A percentile compares a stretch with the other conserved stretches of the same genome.
Evolutionary conservation across 257 asterid species (phyloP).

Genomic region (Eustoma russellianum): DNA sequence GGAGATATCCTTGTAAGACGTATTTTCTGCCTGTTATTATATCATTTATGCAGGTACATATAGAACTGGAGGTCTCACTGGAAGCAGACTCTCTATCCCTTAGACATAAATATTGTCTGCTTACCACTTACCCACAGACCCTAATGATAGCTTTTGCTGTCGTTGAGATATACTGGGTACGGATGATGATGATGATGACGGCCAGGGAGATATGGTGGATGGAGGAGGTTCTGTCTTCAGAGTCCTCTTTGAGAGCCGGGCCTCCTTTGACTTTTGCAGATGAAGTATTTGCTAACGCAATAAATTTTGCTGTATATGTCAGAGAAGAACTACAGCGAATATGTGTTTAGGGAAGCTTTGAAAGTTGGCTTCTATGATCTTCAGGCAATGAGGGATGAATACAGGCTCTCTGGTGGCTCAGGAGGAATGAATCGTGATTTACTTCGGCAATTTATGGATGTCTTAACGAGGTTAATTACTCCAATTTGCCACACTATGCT

Average conservation of each 20-base stretch:
- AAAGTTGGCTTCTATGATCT: slow-evolving; percentile 83
- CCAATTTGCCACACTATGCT: slow-evolving; percentile 81
- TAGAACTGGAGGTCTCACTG: too few species aligned
- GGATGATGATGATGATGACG: too few species aligned
- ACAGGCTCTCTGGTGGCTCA: slow-evolving; percentile 67
- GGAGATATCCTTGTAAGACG: slow-evolving; percentile 56
- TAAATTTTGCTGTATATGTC: slow-evolving; percentile 65
- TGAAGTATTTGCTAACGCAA: slow-evolving; percentile 69
- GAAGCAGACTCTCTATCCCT: too few species aligned
- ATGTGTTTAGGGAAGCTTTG: slow-evolving; percentile 76
- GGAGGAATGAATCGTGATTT: slow-evolving; percentile 67
- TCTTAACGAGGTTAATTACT: slow-evolving; percentile 61
- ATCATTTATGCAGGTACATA: too few species aligned
- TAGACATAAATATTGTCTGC: too few species aligned
- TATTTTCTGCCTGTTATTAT: too few species aligned
- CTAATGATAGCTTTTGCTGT: too few species aligned
- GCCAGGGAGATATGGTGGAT: too few species aligned
- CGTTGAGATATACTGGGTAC: too few species aligned
- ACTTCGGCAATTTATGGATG: slow-evolving; percentile 68
- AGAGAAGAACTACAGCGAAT: slow-evolving; percentile 63
- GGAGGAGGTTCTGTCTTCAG: slow-evolving; percentile 60
- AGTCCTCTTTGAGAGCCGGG: slow-evolving; percentile 48
- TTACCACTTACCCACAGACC: too few species aligned
- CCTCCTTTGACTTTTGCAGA: slow-evolving; percentile 58
- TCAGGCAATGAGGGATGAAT: slow-evolving; percentile 87